These are phyloP conservation scores for Chlamydomonas sp. DNA, from an alignment of 139 green algal species.

Conservation along the genomic window DNA sequence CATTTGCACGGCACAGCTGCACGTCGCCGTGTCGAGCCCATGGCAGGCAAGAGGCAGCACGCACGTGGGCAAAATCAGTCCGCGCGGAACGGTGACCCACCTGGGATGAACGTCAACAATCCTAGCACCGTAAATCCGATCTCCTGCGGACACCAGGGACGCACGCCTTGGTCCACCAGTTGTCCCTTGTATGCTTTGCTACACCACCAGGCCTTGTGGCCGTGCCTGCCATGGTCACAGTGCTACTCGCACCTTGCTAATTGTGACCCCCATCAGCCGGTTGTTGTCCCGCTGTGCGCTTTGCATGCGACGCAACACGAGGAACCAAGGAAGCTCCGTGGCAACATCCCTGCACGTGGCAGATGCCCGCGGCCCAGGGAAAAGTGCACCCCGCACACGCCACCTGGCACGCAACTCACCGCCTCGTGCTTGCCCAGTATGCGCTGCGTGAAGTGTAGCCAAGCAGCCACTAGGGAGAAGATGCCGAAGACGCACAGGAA, in stretches of 20 bases:
- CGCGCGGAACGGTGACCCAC: slow-evolving; percentile 11
- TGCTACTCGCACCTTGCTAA: no score
- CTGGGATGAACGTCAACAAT: slow-evolving; percentile 53
- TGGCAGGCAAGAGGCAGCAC: neutral
- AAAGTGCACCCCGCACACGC: neutral
- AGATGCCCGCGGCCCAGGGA: no score
- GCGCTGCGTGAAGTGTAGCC: slow-evolving; percentile 63
- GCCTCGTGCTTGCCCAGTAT: slow-evolving; percentile 64
- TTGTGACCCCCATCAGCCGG: neutral
- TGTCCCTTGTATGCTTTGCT: no score
- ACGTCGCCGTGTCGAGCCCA: neutral
- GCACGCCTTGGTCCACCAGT: neutral
- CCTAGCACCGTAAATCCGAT: slow-evolving; percentile 61
- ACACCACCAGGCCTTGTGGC: no score
- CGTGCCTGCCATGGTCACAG: no score
- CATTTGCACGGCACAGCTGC: neutral
- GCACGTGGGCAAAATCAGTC: neutral
- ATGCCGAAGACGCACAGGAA: slow-evolving; percentile 56
- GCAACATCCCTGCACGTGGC: neutral
- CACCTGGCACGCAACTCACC: slow-evolving; percentile 32
- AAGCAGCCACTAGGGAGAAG: slow-evolving; percentile 53
- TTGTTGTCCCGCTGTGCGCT: neutral
- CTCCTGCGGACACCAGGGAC: slow-evolving; percentile 43
- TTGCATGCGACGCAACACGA: neutral
- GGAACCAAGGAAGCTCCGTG: neutral